Base-by-base conservation (phyloP, 2,329 filamentous ascomycete genomes). In the Chrysosporium queenslandicum region DNA sequence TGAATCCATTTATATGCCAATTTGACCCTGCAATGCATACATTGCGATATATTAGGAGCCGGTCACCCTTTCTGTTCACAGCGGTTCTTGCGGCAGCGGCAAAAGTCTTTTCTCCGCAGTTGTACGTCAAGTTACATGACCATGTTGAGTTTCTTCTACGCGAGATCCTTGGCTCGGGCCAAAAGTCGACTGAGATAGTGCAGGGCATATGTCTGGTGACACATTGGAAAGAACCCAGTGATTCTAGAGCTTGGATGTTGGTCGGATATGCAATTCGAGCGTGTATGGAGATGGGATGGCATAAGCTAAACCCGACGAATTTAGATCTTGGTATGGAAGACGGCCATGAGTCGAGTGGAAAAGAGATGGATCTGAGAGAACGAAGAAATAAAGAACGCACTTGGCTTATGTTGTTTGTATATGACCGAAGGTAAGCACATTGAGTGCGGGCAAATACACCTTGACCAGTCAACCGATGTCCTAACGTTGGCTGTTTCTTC, bases 171-270 rank as follows among this genome's bases (percentile, higher is more conserved):
- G 56, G 60, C 2, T 56, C 58, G 2, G 69, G 68, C 14, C 56
- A 53, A 1, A 71, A 71, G 42, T 72, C 69, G 0, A 58, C 62
- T 1, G 70, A 72, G 47, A 64, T 64, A 5, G 66, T 68, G 1
- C 70, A 72, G 53, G 69, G 65, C 0, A 66, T 71, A 7, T 57
- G 55, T 41, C 46, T 59, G 27, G 36, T 68, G 4, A 72, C 69
- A 1, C 71, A 71, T 55, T 72, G 69, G 68, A 73, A 72, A 56
- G 67, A 71, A 37, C 67, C 68, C 2, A 64, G 68, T 6, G 70
- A 73, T 53, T 68, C 64, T 9, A 61, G 70, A 11, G 66, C 66
- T 3, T 72, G 70, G 68, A 60, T 68, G 16, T 60, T 66, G 1
- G 57, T 72, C 7, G 70, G 70, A 2, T 70, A 71, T 52, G 67